Evolutionary conservation across 257 asterid genomes (phyloP), one percentile per base, ranked within the genome.

Genomic region (Rhazya stricta): DNA sequence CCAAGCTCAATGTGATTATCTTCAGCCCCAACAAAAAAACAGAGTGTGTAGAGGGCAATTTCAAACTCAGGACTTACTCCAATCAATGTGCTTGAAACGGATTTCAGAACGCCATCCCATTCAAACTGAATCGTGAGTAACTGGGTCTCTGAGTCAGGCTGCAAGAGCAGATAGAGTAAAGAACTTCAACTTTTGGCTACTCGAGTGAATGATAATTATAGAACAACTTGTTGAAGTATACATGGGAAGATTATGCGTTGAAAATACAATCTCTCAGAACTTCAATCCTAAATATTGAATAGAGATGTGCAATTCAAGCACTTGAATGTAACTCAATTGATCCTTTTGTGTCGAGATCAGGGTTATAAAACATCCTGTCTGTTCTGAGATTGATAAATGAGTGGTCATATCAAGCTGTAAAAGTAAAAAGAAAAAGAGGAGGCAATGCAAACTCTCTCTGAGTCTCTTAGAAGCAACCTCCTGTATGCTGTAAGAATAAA

Each of bases 21-120:
- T 79, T 94, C 97, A 54, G 85, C 83, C 72, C 98, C 98, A 72
- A 81, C 60, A 80, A 74, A 94, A 90, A 85, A 94, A 79, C 97
- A 91, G 1, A 94, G 87, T 32, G 97, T 91, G 72, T 91, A 94
- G 34, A 90, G 76, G 3, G 97, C 96, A 42, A 94, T 60, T 83
- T 94, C 98, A 85, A 94, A 94, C 83, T 94, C 98, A 15, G 98
- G 98, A 84, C 97, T 91, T 83, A 89, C 97, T 76, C 98, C 98
- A 54, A 94, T 67, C 82, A 94, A 79, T 25, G 93, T 88, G 85
- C 97, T 94, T 13, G 98, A 91, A 10, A 91, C 93, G 23, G 98
- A 85, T 84, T 94, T 94, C 68, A 91, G 89, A 80, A 94, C 91
- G 10, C 97, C 98, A 36, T 90, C 90, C 98, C 98, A 94, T 79